A percentile compares a stretch with the other conserved stretches of the same genome.
phyloP scores from a whole-genome alignment of 331 rosid genomes.

The Prunus yedoensis region DNA sequence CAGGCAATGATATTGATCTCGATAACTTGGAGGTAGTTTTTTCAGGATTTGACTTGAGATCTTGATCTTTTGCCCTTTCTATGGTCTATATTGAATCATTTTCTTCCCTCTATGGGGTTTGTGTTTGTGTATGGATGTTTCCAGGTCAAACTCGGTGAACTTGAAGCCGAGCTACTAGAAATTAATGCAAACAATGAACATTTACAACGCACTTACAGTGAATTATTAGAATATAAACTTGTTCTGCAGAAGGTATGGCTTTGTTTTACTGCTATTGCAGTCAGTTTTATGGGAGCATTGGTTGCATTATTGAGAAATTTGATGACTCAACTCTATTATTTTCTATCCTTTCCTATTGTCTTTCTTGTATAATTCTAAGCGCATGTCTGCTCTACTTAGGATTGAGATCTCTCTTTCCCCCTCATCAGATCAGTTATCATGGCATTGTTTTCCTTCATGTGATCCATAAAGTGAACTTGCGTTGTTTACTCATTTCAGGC shows the following conservation, averaged over 20 bases:
- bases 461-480: not conserved
- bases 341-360: not conserved
- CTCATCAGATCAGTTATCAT: conserved; percentile 9
- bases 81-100: conserved; percentile 5
- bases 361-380: not conserved
- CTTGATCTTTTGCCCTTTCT: not conserved
- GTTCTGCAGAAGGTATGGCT: conserved; percentile 68
- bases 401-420: no score
- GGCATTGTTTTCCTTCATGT: conserved; percentile 2
- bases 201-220: conserved; percentile 60
- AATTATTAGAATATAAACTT: conserved; percentile 67
- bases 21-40: conserved; percentile 68
- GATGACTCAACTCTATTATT: not conserved
- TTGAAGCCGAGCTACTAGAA: conserved; percentile 71
- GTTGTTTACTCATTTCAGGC: conserved; percentile 47
- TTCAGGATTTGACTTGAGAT: conserved; percentile 14
- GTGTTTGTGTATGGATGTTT: not conserved
- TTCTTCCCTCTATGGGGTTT: not conserved
- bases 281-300: conserved; percentile 3
- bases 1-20: conserved; percentile 36
- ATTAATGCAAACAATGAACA: conserved; percentile 61
- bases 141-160: conserved; percentile 66
- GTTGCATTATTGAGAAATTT: not conserved
- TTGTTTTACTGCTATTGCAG: conserved; percentile 4
- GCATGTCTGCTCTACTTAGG: no score